phyloP scores from a whole-genome alignment of 306 rosid genomes.

The Spatholobus suberectus region DNA sequence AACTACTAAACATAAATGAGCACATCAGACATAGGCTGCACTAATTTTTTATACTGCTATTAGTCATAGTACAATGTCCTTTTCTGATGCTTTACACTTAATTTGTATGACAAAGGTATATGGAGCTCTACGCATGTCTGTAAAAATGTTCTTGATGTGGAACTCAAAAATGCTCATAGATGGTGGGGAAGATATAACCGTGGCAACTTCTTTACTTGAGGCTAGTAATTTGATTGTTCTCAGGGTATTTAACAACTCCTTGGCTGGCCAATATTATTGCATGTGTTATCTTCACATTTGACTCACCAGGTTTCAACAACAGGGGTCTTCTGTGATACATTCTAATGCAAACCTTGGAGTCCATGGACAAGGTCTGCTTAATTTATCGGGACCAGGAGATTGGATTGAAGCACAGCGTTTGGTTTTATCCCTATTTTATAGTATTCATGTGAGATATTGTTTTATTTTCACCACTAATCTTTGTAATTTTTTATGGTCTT shows the following conservation, averaged over 20 bases:
- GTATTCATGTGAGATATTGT: constrained; percentile 78
- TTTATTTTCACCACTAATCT: constrained; percentile 13
- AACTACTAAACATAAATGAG: constrained; percentile 18
- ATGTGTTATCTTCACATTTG: constrained; percentile 29
- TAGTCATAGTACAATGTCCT: not conserved
- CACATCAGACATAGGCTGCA: not conserved
- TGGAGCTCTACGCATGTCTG: constrained; percentile 98
- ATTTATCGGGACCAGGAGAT: constrained; percentile 94
- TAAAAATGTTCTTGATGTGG: constrained; percentile 99
- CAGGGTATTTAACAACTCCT: constrained; percentile 63
- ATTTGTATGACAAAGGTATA: constrained; percentile 66
- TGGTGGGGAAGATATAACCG: constrained; percentile 82
- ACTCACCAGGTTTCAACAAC: constrained; percentile 43
- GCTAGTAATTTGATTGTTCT: constrained; percentile 97
- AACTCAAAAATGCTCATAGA: constrained; percentile 93
- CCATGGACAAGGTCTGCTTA: constrained; percentile 96
- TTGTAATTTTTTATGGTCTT: not conserved
- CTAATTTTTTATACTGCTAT: constrained; percentile 1
- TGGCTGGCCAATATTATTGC: constrained; percentile 41
- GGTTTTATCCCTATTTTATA: constrained; percentile 90
- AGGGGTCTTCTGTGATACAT: constrained; percentile 96
- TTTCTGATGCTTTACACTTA: constrained; percentile 15
- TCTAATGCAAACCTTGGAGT: constrained; percentile 99
- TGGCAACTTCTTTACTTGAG: constrained; percentile 92
- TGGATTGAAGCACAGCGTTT: constrained; percentile 96